Conservation (phyloP, 306 rosid species). For the Mimosa bimucronata region DNA sequence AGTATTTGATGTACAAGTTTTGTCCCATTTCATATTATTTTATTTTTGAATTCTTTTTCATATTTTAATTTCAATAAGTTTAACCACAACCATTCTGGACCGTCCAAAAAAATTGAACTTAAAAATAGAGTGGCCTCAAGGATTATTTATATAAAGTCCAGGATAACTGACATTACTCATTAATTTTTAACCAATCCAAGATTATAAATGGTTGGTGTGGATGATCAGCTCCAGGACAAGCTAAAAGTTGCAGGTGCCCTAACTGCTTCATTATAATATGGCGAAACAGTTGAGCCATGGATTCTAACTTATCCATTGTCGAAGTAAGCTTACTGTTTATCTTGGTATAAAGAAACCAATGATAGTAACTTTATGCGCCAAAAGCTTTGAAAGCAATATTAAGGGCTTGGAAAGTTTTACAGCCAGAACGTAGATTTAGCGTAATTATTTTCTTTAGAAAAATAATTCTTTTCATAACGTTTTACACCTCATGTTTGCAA, state of each 20-base stretch:
- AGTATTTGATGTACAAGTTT: too few species aligned
- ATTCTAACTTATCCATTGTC: not conserved
- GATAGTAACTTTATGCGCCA: not conserved
- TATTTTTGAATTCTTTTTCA: too few species aligned
- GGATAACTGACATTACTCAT: not conserved
- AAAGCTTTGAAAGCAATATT: not conserved
- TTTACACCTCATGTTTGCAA: slow-evolving; percentile 3
- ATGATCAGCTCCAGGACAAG: not conserved
- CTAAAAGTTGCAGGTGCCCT: not conserved
- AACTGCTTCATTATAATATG: not conserved
- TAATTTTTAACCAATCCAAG: not conserved
- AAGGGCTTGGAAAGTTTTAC: not conserved
- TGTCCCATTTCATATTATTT: too few species aligned
- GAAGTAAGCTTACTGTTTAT: not conserved
- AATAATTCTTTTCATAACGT: not conserved
- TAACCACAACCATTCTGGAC: too few species aligned
- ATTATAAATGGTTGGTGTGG: not conserved
- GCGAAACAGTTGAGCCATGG: not conserved
- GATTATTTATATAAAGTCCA: not conserved
- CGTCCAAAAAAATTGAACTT: not conserved
- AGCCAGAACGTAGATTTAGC: too few species aligned
- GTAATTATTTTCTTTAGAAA: not conserved
- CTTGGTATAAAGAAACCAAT: not conserved
- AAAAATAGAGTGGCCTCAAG: not conserved
- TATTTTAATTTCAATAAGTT: not conserved